Percentiles rank a stretch among this genome's conserved stretches.
phyloP scores from a whole-genome alignment of 2,329 filamentous ascomycete genomes.

The Calycina marina region DNA sequence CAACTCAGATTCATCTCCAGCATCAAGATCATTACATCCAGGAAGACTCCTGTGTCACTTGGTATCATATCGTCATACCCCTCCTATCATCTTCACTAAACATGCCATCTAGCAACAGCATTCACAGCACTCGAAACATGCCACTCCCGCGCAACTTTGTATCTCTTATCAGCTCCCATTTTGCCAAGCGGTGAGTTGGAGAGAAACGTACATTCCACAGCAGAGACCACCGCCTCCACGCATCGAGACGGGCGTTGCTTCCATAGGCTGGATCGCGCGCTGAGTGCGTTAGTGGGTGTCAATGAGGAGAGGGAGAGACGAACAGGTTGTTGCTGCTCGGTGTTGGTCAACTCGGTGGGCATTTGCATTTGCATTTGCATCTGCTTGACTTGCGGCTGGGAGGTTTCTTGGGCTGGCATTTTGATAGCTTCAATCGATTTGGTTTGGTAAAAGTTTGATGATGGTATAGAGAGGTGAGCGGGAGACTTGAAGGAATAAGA shows the following conservation, averaged over 20 bases:
- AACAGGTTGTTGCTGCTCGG: slow-evolving; percentile 18
- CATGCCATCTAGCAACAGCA: slow-evolving; percentile 17
- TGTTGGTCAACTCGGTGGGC: slow-evolving; percentile 3
- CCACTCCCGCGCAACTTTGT: slow-evolving; percentile 18
- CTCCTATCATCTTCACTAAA: background rate
- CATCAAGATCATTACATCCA: too few relatives aligned
- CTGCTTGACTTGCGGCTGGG: slow-evolving; percentile 18
- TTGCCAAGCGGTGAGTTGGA: too few relatives aligned
- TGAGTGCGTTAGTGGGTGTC: slow-evolving; percentile 4
- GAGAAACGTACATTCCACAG: slow-evolving; percentile 20
- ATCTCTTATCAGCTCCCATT: too few relatives aligned
- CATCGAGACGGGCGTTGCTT: slow-evolving; percentile 17
- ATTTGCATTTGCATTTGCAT: slow-evolving; percentile 12
- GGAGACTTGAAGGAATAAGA: too few relatives aligned
- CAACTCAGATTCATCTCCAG: too few relatives aligned
- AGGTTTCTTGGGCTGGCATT: slow-evolving; percentile 19
- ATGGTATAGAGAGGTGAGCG: too few relatives aligned
- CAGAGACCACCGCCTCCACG: slow-evolving; percentile 17
- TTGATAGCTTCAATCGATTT: too few relatives aligned
- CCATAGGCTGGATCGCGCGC: slow-evolving; percentile 17
- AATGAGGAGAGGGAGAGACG: slow-evolving; percentile 7
- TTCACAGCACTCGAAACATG: slow-evolving; percentile 20
- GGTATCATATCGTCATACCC: too few relatives aligned
- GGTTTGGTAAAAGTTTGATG: too few relatives aligned
- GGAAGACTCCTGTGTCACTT: too few relatives aligned